phyloP scores from a whole-genome alignment of 2,329 filamentous ascomycete genomes.

The Coleophoma cylindrospora region DNA sequence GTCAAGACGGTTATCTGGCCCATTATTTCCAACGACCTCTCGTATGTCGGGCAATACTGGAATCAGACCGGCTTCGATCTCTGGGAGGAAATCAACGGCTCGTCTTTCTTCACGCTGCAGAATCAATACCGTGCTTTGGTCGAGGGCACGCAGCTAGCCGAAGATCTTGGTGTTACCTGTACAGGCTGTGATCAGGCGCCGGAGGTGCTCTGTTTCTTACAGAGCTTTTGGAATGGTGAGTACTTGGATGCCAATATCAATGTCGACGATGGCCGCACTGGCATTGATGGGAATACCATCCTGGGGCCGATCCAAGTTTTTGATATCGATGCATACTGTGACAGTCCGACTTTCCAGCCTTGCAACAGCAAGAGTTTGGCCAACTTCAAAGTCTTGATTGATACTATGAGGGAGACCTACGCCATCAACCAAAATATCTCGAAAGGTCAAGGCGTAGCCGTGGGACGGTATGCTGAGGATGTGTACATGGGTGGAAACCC shows the following conservation, averaged over 20 bases:
- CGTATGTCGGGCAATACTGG: conserved; percentile 71
- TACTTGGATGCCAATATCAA: conserved; percentile 69
- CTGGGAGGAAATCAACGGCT: conserved; percentile 78
- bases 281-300: conserved; percentile 68
- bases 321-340: conserved; percentile 62
- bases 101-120: conserved; percentile 73
- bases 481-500: conserved; percentile 73
- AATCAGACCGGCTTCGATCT: conserved; percentile 63
- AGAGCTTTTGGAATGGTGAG: conserved; percentile 65
- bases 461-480: conserved; percentile 68
- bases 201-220: conserved; percentile 66
- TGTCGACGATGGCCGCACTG: conserved; percentile 53
- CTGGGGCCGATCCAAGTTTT: conserved; percentile 63
- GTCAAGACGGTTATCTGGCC: conserved; percentile 60
- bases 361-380: conserved; percentile 47
- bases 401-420: conserved; percentile 66
- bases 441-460: conserved; percentile 53
- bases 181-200: conserved; percentile 60
- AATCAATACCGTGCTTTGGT: conserved; percentile 56
- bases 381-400: conserved; percentile 72
- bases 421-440: conserved; percentile 61
- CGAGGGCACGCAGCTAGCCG: conserved; percentile 61
- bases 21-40: conserved; percentile 68
- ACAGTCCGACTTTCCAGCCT: conserved; percentile 70
- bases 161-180: conserved; percentile 54